Percentiles rank a stretch among this genome's conserved stretches.
These are phyloP conservation scores for Hypericum androsaemum DNA, from an alignment of 345 rosid genomes.

Conservation along the genomic window DNA sequence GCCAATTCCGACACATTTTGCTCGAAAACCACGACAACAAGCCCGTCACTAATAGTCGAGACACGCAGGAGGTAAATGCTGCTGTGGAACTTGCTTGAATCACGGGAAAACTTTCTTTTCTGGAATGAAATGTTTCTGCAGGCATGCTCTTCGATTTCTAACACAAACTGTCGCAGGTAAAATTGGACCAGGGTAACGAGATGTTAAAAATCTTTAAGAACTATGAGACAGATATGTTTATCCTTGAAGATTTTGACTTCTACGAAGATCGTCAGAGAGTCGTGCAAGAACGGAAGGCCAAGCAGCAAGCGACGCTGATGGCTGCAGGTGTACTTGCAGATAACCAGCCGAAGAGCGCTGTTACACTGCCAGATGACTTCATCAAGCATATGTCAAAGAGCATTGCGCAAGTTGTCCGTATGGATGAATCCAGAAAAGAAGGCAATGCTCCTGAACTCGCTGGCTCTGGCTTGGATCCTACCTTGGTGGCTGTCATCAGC, in stretches of 20 bases:
- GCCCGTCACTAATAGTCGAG: constrained; percentile 92
- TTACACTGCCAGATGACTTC: constrained; percentile 34
- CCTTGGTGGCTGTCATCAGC: constrained; percentile 24
- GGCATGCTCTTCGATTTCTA: constrained; percentile 4
- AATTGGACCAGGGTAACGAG: constrained; percentile 76
- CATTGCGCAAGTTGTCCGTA: constrained; percentile 58
- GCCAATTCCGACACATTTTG: constrained; percentile 70
- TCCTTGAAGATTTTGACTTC: constrained; percentile 79
- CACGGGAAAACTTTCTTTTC: background rate
- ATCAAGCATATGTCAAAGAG: constrained; percentile 79
- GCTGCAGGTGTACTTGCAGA: constrained; percentile 41
- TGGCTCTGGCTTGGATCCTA: constrained; percentile 25
- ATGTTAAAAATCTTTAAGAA: constrained; percentile 66
- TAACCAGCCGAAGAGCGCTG: constrained; percentile 38
- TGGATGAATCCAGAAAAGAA: constrained; percentile 59
- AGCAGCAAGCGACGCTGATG: constrained; percentile 48
- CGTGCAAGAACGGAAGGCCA: constrained; percentile 69
- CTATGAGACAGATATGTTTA: constrained; percentile 58
- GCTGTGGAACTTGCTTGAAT: constrained; percentile 4
- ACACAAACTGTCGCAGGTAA: constrained; percentile 46
- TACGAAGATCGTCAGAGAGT: constrained; percentile 78
- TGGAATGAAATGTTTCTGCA: too few relatives aligned
- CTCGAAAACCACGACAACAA: constrained; percentile 80
- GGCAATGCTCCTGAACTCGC: constrained; percentile 18
- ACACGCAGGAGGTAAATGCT: constrained; percentile 69